Base-by-base conservation (phyloP, 805 yeast species). In the Candida maris region DNA sequence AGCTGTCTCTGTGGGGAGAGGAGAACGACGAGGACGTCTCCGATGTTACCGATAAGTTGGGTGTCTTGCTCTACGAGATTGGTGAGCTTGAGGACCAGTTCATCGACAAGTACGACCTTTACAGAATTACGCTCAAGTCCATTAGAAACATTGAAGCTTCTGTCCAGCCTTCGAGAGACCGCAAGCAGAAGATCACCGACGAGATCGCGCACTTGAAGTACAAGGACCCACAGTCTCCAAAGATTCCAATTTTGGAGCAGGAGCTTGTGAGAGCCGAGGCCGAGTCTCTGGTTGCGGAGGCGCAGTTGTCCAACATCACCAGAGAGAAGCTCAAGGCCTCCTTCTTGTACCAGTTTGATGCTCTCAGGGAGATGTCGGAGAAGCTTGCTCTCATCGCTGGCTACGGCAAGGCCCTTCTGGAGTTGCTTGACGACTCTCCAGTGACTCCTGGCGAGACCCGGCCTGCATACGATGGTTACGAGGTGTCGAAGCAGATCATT, bases 401-500 rank as follows among this genome's bases (percentile, higher is more conserved):
- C 60, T 93, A 93, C 75, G 97, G 97, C 71, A 91, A 91, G 75
- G 96, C 96, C 30, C 71, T 91, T 51, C 76, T 93, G 61, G 97
- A 93, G 75, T 79, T 91, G 60, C 77, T 91, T 63, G 97, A 91
- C 64, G 97, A 91, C 68, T 70, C 93, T 49, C 95, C 97, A 47
- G 96, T 93, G 49, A 91, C 97, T 51, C 98, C 98, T 47, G 98
- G 98, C 73, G 97, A 91, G 75, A 82, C 96, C 49, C 87, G 97
- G 75, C 91, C 96, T 33, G 91, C 96, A 43, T 91, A 93, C 68
- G 97, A 93, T 61, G 97, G 97, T 51, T 91, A 88, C 66, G 97
- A 91, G 65, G 96, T 96, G 42, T 85, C 96, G 45, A 89, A 88
- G 75, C 97, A 93, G 75, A 87, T 93, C 70, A 88, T 93, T 59